Percentiles rank a stretch among this genome's conserved stretches.
phyloP scores from a whole-genome alignment of 768 basidiomycete genomes.

The Kwoniella mangroviensis region DNA sequence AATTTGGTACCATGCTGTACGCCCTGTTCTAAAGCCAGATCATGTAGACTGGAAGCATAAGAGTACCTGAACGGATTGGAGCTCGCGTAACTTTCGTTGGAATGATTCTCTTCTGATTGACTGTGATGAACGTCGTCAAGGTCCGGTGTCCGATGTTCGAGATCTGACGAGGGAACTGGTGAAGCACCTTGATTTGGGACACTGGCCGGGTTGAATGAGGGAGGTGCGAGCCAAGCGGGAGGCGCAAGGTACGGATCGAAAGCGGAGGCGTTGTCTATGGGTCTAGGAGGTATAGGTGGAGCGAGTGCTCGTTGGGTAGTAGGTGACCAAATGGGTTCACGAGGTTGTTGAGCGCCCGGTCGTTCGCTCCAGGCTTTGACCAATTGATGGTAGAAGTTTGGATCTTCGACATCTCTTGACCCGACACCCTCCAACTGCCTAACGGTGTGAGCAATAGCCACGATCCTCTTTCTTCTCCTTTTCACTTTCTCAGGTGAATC shows the following conservation, averaged over 20 bases:
- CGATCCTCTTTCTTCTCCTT: constrained; percentile 39
- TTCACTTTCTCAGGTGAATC: constrained; percentile 35
- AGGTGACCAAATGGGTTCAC: constrained; percentile 22
- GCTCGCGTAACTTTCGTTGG: constrained; percentile 13
- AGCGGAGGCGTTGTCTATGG: background rate
- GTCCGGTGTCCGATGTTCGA: constrained; percentile 18
- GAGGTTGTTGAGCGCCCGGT: constrained; percentile 22
- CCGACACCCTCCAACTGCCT: constrained; percentile 49
- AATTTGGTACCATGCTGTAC: constrained; percentile 24
- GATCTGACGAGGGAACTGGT: constrained; percentile 13
- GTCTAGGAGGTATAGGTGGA: constrained; percentile 18
- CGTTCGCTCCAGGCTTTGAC: constrained; percentile 45
- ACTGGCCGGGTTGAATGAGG: background rate
- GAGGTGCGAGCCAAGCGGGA: constrained; percentile 21
- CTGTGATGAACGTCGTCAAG: background rate
- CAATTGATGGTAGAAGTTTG: constrained; percentile 36
- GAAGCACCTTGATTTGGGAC: background rate
- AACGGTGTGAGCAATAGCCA: constrained; percentile 48
- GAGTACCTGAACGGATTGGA: constrained; percentile 36
- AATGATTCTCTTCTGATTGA: background rate
- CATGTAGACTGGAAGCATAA: constrained; percentile 44
- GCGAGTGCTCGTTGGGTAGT: background rate
- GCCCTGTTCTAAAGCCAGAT: constrained; percentile 38
- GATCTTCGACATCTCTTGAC: constrained; percentile 42
- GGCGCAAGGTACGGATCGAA: constrained; percentile 21